These are phyloP conservation scores for Exophiala viscosa DNA, from an alignment of 2,329 filamentous ascomycete genomes.

Conservation along the genomic window DNA sequence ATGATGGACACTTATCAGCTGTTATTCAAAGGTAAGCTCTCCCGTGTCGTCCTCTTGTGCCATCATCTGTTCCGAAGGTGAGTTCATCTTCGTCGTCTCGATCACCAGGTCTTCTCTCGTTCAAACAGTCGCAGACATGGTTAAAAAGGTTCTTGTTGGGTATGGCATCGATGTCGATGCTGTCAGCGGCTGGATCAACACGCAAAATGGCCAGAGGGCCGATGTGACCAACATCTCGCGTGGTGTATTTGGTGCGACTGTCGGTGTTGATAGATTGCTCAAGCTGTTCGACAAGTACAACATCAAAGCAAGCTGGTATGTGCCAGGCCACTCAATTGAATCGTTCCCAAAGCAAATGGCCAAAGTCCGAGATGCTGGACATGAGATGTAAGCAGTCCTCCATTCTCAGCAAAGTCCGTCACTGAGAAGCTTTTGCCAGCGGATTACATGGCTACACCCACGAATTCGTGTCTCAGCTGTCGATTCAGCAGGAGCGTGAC, in stretches of 20 bases:
- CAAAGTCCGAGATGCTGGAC: conserved; percentile 41
- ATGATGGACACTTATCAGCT: neutral
- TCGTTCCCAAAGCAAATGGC: conserved; percentile 45
- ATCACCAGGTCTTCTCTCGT: neutral
- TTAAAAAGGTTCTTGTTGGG: conserved; percentile 20
- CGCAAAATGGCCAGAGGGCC: conserved; percentile 34
- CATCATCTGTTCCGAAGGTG: too few species aligned
- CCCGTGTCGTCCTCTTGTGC: neutral
- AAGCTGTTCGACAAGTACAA: conserved; percentile 40
- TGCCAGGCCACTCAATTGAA: conserved; percentile 56
- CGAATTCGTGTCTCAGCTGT: conserved; percentile 31
- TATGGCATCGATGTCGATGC: conserved; percentile 25
- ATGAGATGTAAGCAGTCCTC: conserved; percentile 36
- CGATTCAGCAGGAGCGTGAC: conserved; percentile 35
- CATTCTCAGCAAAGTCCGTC: conserved; percentile 27
- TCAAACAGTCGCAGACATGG: conserved; percentile 1
- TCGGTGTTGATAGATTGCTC: conserved; percentile 33
- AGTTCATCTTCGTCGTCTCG: neutral
- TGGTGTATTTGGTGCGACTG: conserved; percentile 27
- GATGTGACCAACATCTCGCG: conserved; percentile 33
- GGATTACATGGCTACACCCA: neutral
- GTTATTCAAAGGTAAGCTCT: neutral
- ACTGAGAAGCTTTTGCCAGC: conserved; percentile 26
- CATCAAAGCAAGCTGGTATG: conserved; percentile 56
- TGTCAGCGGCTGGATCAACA: conserved; percentile 37